These are phyloP conservation scores for Trichophyton mentagrophytes DNA, from an alignment of 2,329 filamentous ascomycete genomes.

Conservation along the genomic window DNA sequence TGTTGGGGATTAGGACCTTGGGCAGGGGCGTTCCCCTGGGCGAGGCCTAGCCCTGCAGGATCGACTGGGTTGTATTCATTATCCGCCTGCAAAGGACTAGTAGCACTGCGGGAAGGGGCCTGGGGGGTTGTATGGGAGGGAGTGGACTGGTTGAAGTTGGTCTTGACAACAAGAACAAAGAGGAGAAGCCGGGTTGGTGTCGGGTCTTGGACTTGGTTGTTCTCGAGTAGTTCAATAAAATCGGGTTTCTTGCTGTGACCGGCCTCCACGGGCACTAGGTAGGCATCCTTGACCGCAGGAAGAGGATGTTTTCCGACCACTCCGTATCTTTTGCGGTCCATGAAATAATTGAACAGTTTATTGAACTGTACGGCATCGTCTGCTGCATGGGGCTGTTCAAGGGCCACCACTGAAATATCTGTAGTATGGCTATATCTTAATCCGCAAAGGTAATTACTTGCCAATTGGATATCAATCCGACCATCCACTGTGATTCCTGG, in stretches of 20 bases:
- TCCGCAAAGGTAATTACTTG: slow-evolving; percentile 81
- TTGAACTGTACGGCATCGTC: slow-evolving; percentile 53
- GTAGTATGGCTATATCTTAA: slow-evolving; percentile 69
- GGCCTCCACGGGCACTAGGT: slow-evolving; percentile 71
- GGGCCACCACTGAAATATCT: slow-evolving; percentile 68
- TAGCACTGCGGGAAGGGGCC: slow-evolving; percentile 22
- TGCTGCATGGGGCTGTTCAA: slow-evolving; percentile 50
- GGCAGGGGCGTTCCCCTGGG: neutral
- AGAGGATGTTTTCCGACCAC: slow-evolving; percentile 67
- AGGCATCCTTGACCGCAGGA: slow-evolving; percentile 73
- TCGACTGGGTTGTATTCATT: neutral
- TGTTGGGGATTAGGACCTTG: neutral
- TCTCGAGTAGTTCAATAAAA: slow-evolving; percentile 77
- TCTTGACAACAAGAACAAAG: slow-evolving; percentile 71
- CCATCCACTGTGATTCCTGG: slow-evolving; percentile 49
- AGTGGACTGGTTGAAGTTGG: slow-evolving; percentile 33
- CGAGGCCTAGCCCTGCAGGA: neutral
- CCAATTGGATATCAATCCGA: slow-evolving; percentile 65
- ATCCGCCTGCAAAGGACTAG: slow-evolving; percentile 6
- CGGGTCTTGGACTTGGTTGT: slow-evolving; percentile 62
- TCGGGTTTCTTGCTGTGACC: slow-evolving; percentile 59
- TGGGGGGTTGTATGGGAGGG: slow-evolving; percentile 31
- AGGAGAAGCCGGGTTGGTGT: slow-evolving; percentile 66
- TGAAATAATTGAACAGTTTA: slow-evolving; percentile 77
- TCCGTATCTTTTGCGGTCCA: slow-evolving; percentile 67